Conservation (phyloP, 306 rosid species). For the Comarum palustre region DNA sequence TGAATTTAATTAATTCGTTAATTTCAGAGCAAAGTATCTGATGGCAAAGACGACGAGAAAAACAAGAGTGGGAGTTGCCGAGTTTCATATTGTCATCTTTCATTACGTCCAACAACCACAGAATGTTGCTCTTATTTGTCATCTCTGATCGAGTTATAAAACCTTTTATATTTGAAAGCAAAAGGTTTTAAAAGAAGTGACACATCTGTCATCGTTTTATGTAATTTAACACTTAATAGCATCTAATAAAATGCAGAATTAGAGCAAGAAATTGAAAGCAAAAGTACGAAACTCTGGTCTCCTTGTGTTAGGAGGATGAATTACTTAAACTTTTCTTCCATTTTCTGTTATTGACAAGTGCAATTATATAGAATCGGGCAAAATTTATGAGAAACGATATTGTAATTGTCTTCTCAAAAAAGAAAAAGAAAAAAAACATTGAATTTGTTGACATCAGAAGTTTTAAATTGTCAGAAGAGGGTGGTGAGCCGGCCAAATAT, state of each 20-base stretch:
- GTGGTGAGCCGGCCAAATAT: neutral
- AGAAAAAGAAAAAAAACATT: no score
- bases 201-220: neutral
- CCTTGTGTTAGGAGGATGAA: no score
- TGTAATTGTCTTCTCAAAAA: no score
- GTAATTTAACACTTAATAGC: no score
- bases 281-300: no score
- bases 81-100: constrained; percentile 11
- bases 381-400: no score
- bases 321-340: no score
- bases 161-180: neutral
- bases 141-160: neutral
- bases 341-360: no score
- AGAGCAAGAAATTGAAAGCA: no score
- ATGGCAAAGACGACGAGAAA: constrained; percentile 7
- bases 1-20: neutral
- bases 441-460: neutral
- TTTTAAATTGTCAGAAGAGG: neutral
- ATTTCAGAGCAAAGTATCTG: neutral
- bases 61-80: constrained; percentile 18
- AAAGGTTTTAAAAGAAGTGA: no score
- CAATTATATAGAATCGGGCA: no score
- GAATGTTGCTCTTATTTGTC: constrained; percentile 11
- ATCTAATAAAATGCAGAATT: no score
- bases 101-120: constrained; percentile 10